Base-by-base conservation (phyloP, 768 basidiomycete species). In the Tylopilus vinaceipallidus region DNA sequence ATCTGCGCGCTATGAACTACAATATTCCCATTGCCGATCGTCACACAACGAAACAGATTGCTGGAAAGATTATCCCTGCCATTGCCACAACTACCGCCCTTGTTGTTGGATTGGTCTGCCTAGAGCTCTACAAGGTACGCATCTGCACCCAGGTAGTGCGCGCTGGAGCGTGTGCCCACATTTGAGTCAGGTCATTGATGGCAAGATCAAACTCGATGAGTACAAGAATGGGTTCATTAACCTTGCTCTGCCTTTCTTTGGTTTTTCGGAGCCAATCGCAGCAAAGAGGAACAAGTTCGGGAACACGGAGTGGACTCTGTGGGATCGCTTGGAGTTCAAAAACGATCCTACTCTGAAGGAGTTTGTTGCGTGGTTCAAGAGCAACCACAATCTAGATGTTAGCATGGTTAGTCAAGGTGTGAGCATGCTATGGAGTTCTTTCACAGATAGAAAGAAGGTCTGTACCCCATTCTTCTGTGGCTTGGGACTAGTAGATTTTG, bases 211-310 rank as follows among this genome's bases (percentile, higher is more conserved):
- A 64, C 75, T 98, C 13, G 97, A 98, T 57, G 81, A 88, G 41
- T 99, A 91, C 81, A 98, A 97, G 80, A 99, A 99, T 62, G 95
- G 95, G 33, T 99, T 99, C 69, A 82, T 98, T 61, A 99, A 99
- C 70, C 79, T 99, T 46, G 97, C 97, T 3, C 72, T 99, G 46
- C 97, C 97, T 1, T 98, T 98, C 85, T 98, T 98, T 64, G 97
- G 92, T 23, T 99, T 98, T 77, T 98, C 95, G 2, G 97, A 99
- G 62, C 97, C 97, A 11, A 91, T 98, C 55, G 85, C 84, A 4
- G 92, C 94, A 17, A 61, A 80, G 54, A 98, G 95, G 76, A 76
- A 83, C 56, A 95, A 94, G 79, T 98, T 93, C 66, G 84, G 86
- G 47, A 68, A 76, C 37, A 88, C 81, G 1, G 92, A 95, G 56